phyloP scores from a whole-genome alignment of 2,329 filamentous ascomycete genomes.

The Spiromastix sp. region DNA sequence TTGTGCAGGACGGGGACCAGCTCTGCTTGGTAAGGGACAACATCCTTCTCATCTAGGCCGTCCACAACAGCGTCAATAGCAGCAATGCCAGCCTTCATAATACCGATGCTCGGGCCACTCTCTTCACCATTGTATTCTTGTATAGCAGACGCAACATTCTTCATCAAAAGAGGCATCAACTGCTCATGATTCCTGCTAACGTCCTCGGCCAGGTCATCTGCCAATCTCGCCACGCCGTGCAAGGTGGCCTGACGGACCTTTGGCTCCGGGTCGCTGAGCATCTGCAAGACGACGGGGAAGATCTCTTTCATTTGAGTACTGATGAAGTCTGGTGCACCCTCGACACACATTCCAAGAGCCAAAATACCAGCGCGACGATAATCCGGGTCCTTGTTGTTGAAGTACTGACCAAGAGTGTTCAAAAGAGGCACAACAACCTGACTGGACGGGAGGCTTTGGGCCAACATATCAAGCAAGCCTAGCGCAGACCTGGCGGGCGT shows the following conservation, averaged over 20 bases:
- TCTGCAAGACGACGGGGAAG: constrained; percentile 70
- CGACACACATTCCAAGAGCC: constrained; percentile 84
- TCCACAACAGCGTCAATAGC: constrained; percentile 88
- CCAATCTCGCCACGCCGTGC: constrained; percentile 77
- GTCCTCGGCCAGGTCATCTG: constrained; percentile 87
- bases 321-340: constrained; percentile 95
- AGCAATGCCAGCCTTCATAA: constrained; percentile 81
- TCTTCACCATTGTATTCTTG: constrained; percentile 53
- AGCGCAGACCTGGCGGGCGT: constrained; percentile 79
- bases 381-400: constrained; percentile 61
- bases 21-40: constrained; percentile 70
- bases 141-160: constrained; percentile 78
- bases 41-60: constrained; percentile 67
- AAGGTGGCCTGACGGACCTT: constrained; percentile 80
- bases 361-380: constrained; percentile 85
- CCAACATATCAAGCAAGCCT: constrained; percentile 77
- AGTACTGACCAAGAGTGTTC: constrained; percentile 73
- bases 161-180: constrained; percentile 73
- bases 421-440: constrained; percentile 91
- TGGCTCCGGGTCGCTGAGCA: constrained; percentile 73
- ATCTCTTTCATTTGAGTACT: constrained; percentile 82
- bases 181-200: constrained; percentile 74
- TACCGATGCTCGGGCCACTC: constrained; percentile 66
- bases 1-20: constrained; percentile 76
- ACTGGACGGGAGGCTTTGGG: constrained; percentile 78